These are phyloP conservation scores for Quercus dentata DNA, from an alignment of 306 rosid species.

Conservation along the genomic window DNA sequence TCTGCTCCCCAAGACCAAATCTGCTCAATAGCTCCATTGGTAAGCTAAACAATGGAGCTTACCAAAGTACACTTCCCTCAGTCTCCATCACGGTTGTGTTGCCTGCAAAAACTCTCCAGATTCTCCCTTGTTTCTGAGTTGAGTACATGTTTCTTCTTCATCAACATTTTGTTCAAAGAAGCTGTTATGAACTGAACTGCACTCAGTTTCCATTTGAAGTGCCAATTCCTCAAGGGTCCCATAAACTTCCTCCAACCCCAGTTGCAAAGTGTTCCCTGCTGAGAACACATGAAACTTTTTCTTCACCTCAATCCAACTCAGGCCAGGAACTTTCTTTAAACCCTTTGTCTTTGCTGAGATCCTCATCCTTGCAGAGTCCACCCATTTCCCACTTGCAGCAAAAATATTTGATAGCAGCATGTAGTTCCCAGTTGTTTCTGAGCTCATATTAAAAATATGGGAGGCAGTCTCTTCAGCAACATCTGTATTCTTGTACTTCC, in stretches of 20 bases:
- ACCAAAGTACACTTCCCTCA: no score
- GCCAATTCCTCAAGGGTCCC: conserved; percentile 51
- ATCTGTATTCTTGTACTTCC: conserved; percentile 54
- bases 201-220: conserved; percentile 57
- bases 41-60: no score
- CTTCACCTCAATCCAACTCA: conserved; percentile 82
- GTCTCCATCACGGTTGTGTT: no score
- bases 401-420: conserved; percentile 79
- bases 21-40: no score
- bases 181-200: conserved; percentile 5
- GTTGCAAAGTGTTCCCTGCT: conserved; percentile 51
- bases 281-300: conserved; percentile 56
- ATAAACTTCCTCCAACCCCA: conserved; percentile 39
- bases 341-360: conserved; percentile 68
- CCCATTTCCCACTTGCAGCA: conserved; percentile 80
- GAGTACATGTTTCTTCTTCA: not conserved
- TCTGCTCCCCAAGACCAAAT: no score
- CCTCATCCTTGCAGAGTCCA: conserved; percentile 77
- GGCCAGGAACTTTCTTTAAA: conserved; percentile 60
- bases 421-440: conserved; percentile 54
- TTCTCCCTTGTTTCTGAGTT: no score
- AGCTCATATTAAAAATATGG: conserved; percentile 34
- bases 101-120: no score
- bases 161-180: conserved; percentile 22
- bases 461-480: conserved; percentile 55